A percentile compares a stretch with the other conserved stretches of the same genome.
phyloP scores from a whole-genome alignment of 1,284 basidiomycete species.

The Cryptococcus sp. region DNA sequence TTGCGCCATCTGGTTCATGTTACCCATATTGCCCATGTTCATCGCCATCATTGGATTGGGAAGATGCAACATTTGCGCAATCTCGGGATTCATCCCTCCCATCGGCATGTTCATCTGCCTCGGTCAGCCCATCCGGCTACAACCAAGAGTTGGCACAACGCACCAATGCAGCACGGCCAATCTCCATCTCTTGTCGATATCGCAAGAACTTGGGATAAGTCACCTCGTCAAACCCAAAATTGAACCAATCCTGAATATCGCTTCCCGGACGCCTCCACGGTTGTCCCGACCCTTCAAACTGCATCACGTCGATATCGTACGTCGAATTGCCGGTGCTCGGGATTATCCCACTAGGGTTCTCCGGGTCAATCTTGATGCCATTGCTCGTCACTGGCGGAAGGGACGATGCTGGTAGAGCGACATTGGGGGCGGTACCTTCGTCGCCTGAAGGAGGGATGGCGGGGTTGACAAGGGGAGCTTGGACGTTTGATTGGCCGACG shows the following conservation, averaged over 20 bases:
- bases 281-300: conserved; percentile 66
- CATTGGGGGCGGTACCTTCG: conserved; percentile 28
- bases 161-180: conserved; percentile 48
- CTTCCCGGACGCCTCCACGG: conserved; percentile 90
- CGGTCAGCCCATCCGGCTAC: background rate
- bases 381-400: conserved; percentile 38
- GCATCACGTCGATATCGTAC: conserved; percentile 77
- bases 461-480: conserved; percentile 25
- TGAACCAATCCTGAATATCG: conserved; percentile 97
- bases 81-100: conserved; percentile 28
- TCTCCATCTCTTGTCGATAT: conserved; percentile 72
- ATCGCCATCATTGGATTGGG: conserved; percentile 29
- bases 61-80: conserved; percentile 32
- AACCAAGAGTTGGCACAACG: conserved; percentile 14
- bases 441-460: conserved; percentile 15
- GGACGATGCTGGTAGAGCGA: conserved; percentile 27
- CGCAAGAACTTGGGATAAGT: conserved; percentile 90
- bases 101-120: conserved; percentile 34
- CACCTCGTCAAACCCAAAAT: conserved; percentile 97
- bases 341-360: conserved; percentile 54
- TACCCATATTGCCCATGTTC: conserved; percentile 8
- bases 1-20: conserved; percentile 12
- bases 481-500: conserved; percentile 27
- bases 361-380: conserved; percentile 57
- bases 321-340: conserved; percentile 62